Evolutionary conservation across 805 yeast genomes (phyloP).

Genomic region (Wickerhamiella allomyrinae): DNA sequence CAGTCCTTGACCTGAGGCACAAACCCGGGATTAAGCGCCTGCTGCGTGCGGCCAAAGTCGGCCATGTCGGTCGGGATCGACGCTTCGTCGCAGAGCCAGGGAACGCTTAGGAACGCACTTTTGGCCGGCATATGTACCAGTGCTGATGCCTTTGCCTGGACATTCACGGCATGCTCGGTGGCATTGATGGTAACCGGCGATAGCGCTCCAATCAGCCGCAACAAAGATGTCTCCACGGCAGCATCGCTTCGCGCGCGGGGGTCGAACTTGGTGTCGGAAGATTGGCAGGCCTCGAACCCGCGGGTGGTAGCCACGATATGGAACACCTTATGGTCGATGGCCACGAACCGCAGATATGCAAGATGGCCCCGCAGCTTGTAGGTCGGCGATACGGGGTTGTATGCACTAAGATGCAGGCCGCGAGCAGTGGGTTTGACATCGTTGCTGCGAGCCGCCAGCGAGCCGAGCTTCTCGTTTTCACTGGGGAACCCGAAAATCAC

Average conservation of each 20-base stretch:
- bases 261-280: slow-evolving; percentile 55
- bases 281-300: slow-evolving; percentile 62
- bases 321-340: slow-evolving; percentile 67
- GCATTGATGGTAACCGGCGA: slow-evolving; percentile 57
- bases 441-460: slow-evolving; percentile 2
- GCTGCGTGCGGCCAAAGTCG: slow-evolving; percentile 50
- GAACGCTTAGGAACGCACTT: slow-evolving; percentile 45
- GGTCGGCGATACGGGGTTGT: slow-evolving; percentile 72
- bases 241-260: slow-evolving; percentile 33
- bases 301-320: slow-evolving; percentile 64
- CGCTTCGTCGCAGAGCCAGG: slow-evolving; percentile 51
- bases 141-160: slow-evolving; percentile 13
- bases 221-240: slow-evolving; percentile 37
- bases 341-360: slow-evolving; percentile 56
- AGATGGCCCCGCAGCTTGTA: slow-evolving; percentile 60
- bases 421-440: slow-evolving; percentile 27
- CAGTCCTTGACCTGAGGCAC: slow-evolving; percentile 47
- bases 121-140: slow-evolving; percentile 38
- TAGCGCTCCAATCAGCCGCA: slow-evolving; percentile 43
- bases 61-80: slow-evolving; percentile 19
- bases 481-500: background rate
- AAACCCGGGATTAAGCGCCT: slow-evolving; percentile 39
- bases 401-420: slow-evolving; percentile 58
- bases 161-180: slow-evolving; percentile 37
- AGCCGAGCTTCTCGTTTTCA: background rate